Conservation (phyloP, 2,329 filamentous ascomycete genomes). For the Arthrobotrys entomopaga region DNA sequence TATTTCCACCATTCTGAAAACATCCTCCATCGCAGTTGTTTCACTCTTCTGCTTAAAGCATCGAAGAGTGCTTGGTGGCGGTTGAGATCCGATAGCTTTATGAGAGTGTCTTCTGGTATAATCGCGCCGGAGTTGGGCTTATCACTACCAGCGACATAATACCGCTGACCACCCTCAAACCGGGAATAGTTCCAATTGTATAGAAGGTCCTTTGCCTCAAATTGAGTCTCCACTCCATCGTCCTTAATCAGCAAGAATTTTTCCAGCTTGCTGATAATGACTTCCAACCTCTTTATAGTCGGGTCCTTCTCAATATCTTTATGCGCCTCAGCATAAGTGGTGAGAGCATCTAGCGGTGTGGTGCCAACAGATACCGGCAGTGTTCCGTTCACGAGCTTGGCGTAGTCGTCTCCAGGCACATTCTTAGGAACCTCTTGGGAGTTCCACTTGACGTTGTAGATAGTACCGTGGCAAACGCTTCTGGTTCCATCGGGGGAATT, state of each 20-base stretch:
- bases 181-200: conserved; percentile 60
- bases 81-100: conserved; percentile 27
- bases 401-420: conserved; percentile 60
- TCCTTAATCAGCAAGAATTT: conserved; percentile 59
- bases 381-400: conserved; percentile 28
- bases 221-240: conserved; percentile 61
- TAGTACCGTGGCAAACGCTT: conserved; percentile 61
- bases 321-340: conserved; percentile 61
- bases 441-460: conserved; percentile 63
- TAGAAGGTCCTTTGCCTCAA: conserved; percentile 59
- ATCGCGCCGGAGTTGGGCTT: too few species aligned
- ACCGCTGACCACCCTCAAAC: conserved; percentile 57
- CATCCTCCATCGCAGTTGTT: not conserved
- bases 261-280: conserved; percentile 59
- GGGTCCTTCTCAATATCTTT: conserved; percentile 14
- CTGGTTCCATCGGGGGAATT: conserved; percentile 35
- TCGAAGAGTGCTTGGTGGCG: conserved; percentile 45
- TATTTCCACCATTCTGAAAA: not conserved
- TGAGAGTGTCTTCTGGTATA: conserved; percentile 52
- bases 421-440: conserved; percentile 57
- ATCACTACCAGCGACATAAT: too few species aligned
- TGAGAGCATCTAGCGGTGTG: conserved; percentile 63
- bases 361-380: conserved; percentile 62
- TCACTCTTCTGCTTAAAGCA: not conserved
- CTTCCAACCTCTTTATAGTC: conserved; percentile 56